A percentile compares a stretch with the other conserved stretches of the same genome.
phyloP scores from a whole-genome alignment of 2,329 filamentous ascomycete genomes.

The Neurospora crassa region DNA sequence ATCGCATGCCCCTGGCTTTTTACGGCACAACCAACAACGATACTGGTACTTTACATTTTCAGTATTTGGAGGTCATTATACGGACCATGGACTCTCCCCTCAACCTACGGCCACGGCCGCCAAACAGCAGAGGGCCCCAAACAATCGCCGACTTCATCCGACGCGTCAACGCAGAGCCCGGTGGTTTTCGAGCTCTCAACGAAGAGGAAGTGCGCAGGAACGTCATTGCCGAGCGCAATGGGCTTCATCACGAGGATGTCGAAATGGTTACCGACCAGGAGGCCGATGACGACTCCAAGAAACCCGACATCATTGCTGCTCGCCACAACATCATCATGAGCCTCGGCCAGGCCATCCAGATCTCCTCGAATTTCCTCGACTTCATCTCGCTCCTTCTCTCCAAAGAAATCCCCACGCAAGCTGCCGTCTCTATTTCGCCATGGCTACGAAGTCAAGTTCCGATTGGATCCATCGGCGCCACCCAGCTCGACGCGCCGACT shows the following conservation, averaged over 20 bases:
- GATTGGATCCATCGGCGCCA: constrained; percentile 62
- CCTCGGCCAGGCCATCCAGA: constrained; percentile 48
- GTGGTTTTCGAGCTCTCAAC: constrained; percentile 72
- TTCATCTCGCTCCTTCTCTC: constrained; percentile 75
- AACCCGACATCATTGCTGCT: constrained; percentile 34
- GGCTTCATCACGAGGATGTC: constrained; percentile 24
- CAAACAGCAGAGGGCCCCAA: constrained; percentile 42
- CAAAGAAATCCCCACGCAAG: constrained; percentile 67
- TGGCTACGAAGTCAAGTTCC: constrained; percentile 62
- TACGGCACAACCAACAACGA: constrained; percentile 1
- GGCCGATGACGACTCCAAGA: constrained; percentile 34
- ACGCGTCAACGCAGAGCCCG: constrained; percentile 69
- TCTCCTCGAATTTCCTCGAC: constrained; percentile 63
- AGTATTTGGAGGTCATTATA: constrained; percentile 11
- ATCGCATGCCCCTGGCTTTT: constrained; percentile 4
- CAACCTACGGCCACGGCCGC: constrained; percentile 55
- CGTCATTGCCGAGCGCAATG: constrained; percentile 39
- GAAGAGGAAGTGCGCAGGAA: constrained; percentile 64
- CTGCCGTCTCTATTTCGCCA: constrained; percentile 59
- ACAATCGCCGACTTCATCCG: constrained; percentile 65
- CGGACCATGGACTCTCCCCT: constrained; percentile 27
- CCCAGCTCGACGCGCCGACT: constrained; percentile 54
- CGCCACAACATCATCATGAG: constrained; percentile 47
- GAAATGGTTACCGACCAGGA: constrained; percentile 27
- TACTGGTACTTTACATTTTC: not conserved